These are phyloP conservation scores for Tetrahymena borealis DNA, from an alignment of 73 alveolate genomes.

Conservation along the genomic window DNA sequence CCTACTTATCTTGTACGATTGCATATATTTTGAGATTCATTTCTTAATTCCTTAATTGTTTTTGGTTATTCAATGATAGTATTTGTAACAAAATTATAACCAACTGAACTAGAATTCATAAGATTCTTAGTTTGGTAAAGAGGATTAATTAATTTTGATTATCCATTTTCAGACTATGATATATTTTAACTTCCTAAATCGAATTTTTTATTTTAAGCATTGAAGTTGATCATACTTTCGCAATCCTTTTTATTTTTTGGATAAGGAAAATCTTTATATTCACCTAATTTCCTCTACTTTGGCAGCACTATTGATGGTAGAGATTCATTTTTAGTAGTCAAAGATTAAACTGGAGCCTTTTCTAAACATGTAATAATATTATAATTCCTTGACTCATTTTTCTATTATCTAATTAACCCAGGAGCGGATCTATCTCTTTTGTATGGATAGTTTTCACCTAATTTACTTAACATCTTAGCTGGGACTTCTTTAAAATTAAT, in stretches of 20 bases:
- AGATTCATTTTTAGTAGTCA: background rate
- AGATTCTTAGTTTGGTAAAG: background rate
- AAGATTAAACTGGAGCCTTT: background rate
- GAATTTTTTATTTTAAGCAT: background rate
- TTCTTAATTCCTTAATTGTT: background rate
- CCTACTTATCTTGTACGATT: background rate
- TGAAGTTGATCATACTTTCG: background rate
- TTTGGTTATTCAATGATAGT: background rate
- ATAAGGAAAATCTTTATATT: background rate
- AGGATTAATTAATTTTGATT: background rate
- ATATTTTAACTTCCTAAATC: background rate
- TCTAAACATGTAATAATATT: background rate
- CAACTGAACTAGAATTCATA: background rate
- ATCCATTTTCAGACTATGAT: background rate
- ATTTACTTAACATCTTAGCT: background rate
- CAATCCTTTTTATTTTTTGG: background rate
- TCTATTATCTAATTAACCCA: background rate
- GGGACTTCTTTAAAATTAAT: background rate
- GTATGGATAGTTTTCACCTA: background rate
- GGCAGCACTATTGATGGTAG: background rate
- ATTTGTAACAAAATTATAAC: background rate
- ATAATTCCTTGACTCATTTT: background rate
- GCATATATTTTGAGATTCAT: background rate
- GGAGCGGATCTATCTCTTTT: constrained; percentile 2
- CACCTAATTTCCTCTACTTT: background rate